Evolutionary conservation across 2,329 filamentous ascomycete species (phyloP), one percentile per base, ranked within the genome.

Genomic region (Epichloe festucae): DNA sequence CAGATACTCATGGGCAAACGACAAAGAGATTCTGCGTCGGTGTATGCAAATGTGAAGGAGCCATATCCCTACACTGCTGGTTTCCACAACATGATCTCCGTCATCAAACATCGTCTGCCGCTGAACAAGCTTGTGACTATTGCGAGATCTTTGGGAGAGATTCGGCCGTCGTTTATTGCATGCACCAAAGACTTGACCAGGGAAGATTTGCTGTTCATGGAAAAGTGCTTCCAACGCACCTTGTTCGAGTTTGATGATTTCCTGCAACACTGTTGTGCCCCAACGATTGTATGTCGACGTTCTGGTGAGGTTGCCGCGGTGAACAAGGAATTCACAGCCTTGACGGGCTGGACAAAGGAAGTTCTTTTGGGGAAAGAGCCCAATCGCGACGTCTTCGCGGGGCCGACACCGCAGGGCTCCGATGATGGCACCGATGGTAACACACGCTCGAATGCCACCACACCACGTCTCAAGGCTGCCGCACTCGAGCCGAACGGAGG

Each of bases 291-390:
- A 27, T 94, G 89, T 62, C 82, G 93, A 46, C 82, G 93, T 46
- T 95, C 90, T 0, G 93, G 93, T 48, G 93, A 97, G 66, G 82
- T 98, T n/a, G 90, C 89, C 0, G 88, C 88, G 3, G 89, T 94
- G 21, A 94, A 93, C 64, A 95, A 96, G 67, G 93, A 97, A 65
- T 98, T 98, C 59, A 89, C 85, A n/a, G 86, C 94, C 34, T 73
- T 98, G 50, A 96, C 93, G 0, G 93, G 91, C 5, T 98, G 93
- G 93, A 87, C 83, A 49, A 90, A 89, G 62, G 86, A 93, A 46
- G 83, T 97, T 0, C 73, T 98, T 1, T 75, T 97, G 0, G 93
- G 93, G 47, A 87, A 89, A 60, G 85, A 89, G 61, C 77, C 87
- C 2, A 97, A 97, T 61, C 71, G 87, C 21, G 97, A 97, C 63